Evolutionary conservation across 306 rosid species (phyloP).

Genomic region (Begonia fuchsioides): DNA sequence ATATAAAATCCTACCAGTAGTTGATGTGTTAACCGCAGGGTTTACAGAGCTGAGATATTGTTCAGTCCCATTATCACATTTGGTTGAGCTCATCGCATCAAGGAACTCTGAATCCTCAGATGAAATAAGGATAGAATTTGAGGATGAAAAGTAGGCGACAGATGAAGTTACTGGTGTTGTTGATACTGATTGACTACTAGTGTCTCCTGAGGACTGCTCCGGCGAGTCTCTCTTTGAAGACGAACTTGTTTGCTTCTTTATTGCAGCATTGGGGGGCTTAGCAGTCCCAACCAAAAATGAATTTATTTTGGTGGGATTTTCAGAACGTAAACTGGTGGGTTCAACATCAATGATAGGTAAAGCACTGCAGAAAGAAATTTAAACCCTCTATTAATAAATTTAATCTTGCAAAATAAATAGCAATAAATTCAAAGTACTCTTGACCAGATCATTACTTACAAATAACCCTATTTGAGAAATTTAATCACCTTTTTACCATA

Average conservation of each 20-base stretch:
- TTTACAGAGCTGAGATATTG: conserved; percentile 23
- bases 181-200: conserved; percentile 19
- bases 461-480: conserved; percentile 1
- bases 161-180: conserved; percentile 30
- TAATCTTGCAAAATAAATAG: too few relatives aligned
- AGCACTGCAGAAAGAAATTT: conserved; percentile 39
- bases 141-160: conserved; percentile 37
- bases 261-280: conserved; percentile 26
- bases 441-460: background rate
- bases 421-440: too few relatives aligned
- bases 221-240: conserved; percentile 21
- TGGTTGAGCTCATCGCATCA: conserved; percentile 49
- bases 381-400: background rate
- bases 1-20: conserved; percentile 28
- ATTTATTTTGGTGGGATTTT: conserved; percentile 29
- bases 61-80: conserved; percentile 44
- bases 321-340: conserved; percentile 30
- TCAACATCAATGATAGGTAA: conserved; percentile 33
- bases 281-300: conserved; percentile 29
- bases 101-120: conserved; percentile 40
- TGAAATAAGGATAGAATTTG: conserved; percentile 53
- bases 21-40: conserved; percentile 24
- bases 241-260: conserved; percentile 18
- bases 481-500: conserved; percentile 40
- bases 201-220: conserved; percentile 22